These are phyloP conservation scores for Fusarium pilosicola DNA, from an alignment of 2,329 filamentous ascomycete genomes.

Conservation along the genomic window DNA sequence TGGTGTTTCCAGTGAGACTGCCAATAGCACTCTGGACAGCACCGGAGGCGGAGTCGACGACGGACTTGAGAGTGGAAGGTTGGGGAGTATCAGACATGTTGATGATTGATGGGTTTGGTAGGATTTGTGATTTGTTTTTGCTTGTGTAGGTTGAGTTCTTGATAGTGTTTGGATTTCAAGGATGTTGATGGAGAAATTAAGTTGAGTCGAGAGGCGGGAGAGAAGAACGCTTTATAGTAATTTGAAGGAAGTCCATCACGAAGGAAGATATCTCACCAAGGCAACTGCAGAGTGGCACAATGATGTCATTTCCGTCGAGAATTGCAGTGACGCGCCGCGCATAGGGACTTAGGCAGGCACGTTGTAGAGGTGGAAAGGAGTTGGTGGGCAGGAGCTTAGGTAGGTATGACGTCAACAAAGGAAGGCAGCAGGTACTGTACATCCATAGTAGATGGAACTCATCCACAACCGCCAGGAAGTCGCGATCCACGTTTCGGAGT, in stretches of 20 bases:
- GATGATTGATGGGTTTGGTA: conserved; percentile 6
- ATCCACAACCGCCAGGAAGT: conserved; percentile 18
- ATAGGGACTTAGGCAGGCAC: neutral
- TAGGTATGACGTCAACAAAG: conserved; percentile 31
- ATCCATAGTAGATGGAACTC: neutral
- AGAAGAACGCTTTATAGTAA: conserved; percentile 33
- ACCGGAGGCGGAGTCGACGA: conserved; percentile 77
- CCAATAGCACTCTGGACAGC: conserved; percentile 78
- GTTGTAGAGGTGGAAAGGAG: neutral
- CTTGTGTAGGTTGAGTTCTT: conserved; percentile 6
- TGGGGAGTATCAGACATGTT: conserved; percentile 47
- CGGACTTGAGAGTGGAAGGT: conserved; percentile 81
- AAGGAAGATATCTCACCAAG: conserved; percentile 25
- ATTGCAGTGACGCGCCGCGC: conserved; percentile 22
- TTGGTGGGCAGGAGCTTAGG: neutral
- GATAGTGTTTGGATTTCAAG: conserved; percentile 11
- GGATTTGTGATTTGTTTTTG: neutral
- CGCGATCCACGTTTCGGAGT: conserved; percentile 1
- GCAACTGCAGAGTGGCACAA: neutral
- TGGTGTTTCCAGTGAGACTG: conserved; percentile 75
- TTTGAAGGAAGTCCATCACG: conserved; percentile 18
- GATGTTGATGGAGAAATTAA: conserved; percentile 6
- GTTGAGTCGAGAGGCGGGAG: conserved; percentile 35
- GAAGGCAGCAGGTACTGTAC: neutral
- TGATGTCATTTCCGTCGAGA: conserved; percentile 39